Conservation (phyloP, 108 stramenopile species). For the Fistulifera solaris region DNA sequence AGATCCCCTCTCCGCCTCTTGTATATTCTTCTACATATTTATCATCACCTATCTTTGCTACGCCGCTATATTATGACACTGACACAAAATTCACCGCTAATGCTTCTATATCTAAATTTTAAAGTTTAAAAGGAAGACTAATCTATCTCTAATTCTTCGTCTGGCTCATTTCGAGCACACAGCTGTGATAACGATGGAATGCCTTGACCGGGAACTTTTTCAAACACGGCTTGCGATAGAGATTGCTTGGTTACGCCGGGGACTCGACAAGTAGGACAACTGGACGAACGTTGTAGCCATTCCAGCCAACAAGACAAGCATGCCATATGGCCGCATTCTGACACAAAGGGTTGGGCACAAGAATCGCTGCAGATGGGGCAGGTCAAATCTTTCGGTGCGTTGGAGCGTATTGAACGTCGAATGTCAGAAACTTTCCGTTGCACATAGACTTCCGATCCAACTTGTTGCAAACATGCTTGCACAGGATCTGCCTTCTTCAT, state of each 20-base stretch:
- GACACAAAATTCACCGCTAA: too few relatives aligned
- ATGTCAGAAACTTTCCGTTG: background rate
- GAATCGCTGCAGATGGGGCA: conserved; percentile 44
- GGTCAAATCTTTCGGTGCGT: conserved; percentile 35
- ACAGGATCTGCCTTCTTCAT: background rate
- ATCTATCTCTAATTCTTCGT: conserved; percentile 3
- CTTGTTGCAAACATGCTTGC: background rate
- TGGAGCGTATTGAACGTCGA: conserved; percentile 11
- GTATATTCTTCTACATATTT: too few relatives aligned
- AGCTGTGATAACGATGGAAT: background rate
- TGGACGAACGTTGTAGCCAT: conserved; percentile 49
- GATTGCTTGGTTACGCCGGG: conserved; percentile 18
- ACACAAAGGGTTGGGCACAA: conserved; percentile 35
- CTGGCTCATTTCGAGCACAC: background rate
- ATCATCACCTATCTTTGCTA: too few relatives aligned
- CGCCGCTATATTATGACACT: too few relatives aligned
- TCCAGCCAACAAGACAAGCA: conserved; percentile 48
- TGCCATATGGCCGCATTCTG: conserved; percentile 52
- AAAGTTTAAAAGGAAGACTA: too few relatives aligned
- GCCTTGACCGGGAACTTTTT: background rate
- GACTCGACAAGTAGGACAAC: conserved; percentile 55
- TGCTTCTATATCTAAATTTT: too few relatives aligned
- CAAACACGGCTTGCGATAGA: conserved; percentile 36
- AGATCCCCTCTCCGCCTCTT: too few relatives aligned
- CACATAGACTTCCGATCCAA: conserved; percentile 3